Evolutionary conservation across 805 yeast species (phyloP).

Genomic region (Diddensiella transvaalensis): DNA sequence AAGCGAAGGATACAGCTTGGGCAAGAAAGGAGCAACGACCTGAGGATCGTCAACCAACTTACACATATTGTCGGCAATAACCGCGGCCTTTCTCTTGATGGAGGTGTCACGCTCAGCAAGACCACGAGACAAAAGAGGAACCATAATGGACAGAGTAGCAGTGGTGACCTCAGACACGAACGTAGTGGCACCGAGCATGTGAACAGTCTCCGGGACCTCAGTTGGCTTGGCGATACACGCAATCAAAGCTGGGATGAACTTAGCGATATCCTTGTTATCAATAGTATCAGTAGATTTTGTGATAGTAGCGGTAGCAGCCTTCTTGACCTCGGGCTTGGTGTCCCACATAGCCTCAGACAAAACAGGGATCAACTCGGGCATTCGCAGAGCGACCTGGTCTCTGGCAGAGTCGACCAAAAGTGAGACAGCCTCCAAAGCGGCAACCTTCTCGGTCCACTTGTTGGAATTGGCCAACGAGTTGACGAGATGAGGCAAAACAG

Average conservation of each 20-base stretch:
- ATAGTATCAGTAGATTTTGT: conserved; percentile 95
- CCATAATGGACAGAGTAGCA: conserved; percentile 99
- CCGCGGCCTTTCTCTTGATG: conserved; percentile 99
- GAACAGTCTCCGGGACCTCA: conserved; percentile 98
- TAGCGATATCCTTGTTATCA: conserved; percentile 99
- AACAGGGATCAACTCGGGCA: conserved; percentile 99
- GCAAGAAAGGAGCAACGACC: conserved; percentile 99
- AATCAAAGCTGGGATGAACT: conserved; percentile 97
- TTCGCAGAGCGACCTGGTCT: conserved; percentile 94
- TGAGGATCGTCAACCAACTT: conserved; percentile 99
- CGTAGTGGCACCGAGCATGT: conserved; percentile 98
- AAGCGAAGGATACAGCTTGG: conserved; percentile 92
- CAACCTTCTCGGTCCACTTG: conserved; percentile 98
- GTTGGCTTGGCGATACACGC: conserved; percentile 95
- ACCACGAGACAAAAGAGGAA: conserved; percentile 98
- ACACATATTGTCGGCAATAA: conserved; percentile 99
- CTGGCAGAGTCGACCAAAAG: conserved; percentile 91
- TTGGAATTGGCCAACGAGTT: conserved; percentile 58
- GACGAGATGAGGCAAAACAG: conserved; percentile 77
- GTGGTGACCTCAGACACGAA: conserved; percentile 99
- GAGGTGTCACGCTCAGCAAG: conserved; percentile 99
- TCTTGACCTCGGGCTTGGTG: conserved; percentile 97
- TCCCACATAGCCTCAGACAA: conserved; percentile 99
- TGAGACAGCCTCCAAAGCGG: conserved; percentile 80
- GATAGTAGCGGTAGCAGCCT: conserved; percentile 93